Base-by-base conservation (phyloP, 2,329 filamentous ascomycete genomes). In the Pyricularia pennisetigena region DNA sequence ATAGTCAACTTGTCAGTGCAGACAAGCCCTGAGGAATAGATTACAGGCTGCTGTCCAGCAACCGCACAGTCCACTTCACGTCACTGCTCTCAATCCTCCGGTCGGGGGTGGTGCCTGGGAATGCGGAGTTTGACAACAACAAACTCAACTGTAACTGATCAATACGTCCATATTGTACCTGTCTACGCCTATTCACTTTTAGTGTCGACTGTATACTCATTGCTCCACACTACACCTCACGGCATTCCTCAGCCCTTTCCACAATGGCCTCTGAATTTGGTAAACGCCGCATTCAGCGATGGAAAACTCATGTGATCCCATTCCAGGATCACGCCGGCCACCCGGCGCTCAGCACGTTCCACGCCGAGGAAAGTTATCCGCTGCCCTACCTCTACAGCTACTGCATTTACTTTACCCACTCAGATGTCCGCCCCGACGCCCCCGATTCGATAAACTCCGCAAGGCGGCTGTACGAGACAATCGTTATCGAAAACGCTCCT, bases 321-420 rank as follows among this genome's bases (percentile, higher is more conserved):
- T 63, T 63, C 26, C 61, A 63, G 61, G 23, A 63, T 12, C 61
- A 63, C 61, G 23, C 23, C 10, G 61, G 61, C 23, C 16, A 63
- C 24, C 61, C 61, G 10, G 61, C 61, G 8, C 12, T 63, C 24
- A 63, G 61, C 61, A 63, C 61, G 24, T 63, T 63, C 26, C 2
- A 28, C 10, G 61, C 6, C 12, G 23, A 63, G 2, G 8, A 29
- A 10, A 29, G 10, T 10, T 63, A 26, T 26, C 61, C 24, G 10
- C 61, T 63, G 61, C 61, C 61, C 26, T 63, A 63, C 10, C 61
- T 63, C 4, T 63, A 63, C 26, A 63, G 61, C 61, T 63, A 63
- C 12, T 63, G 61, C 61, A 63, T 63, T 26, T 63, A 63, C 61
- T 63, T 63, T 26, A 63, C 61, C 61, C 24, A 63, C 24, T 26